Conservation (phyloP, 495 filamentous ascomycete species). For the Saxophila tyrrhenica region DNA sequence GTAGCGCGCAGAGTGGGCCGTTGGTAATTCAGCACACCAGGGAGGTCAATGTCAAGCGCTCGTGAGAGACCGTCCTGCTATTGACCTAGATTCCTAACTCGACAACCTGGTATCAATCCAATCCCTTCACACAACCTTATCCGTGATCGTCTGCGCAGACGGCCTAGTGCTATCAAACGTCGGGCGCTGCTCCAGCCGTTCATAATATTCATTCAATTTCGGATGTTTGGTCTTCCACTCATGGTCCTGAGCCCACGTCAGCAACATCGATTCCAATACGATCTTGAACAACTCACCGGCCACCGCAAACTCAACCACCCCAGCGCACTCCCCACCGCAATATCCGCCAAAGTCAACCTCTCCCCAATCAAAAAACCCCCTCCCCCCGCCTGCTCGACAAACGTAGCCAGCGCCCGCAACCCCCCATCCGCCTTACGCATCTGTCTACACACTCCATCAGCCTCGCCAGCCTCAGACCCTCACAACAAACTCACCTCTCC, state of each 20-base stretch:
- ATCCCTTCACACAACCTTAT: constrained; percentile 12
- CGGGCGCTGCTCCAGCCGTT: constrained; percentile 7
- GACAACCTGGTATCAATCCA: too few species aligned
- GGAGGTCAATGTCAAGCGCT: not conserved
- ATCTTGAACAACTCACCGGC: not conserved
- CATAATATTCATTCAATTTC: constrained; percentile 9
- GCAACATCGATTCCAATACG: not conserved
- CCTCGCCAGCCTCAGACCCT: not conserved
- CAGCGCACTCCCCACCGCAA: constrained; percentile 8
- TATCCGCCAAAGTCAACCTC: constrained; percentile 13
- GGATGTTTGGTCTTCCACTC: constrained; percentile 11
- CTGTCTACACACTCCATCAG: constrained; percentile 5
- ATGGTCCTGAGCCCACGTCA: constrained; percentile 5
- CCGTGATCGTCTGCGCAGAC: constrained; percentile 14
- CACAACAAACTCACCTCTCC: constrained; percentile 8
- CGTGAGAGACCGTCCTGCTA: too few species aligned
- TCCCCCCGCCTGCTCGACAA: not conserved
- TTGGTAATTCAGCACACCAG: not conserved
- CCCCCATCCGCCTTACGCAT: constrained; percentile 20
- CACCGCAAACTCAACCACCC: constrained; percentile 14
- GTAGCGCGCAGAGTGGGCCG: not conserved
- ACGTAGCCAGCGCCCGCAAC: constrained; percentile 9
- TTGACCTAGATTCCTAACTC: too few species aligned
- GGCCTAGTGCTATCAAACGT: constrained; percentile 11
- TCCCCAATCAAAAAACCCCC: constrained; percentile 11